A percentile compares a stretch with the other conserved stretches of the same genome.
These are phyloP conservation scores for Termitomyces sp. DNA, from an alignment of 768 basidiomycete species.

Conservation along the genomic window DNA sequence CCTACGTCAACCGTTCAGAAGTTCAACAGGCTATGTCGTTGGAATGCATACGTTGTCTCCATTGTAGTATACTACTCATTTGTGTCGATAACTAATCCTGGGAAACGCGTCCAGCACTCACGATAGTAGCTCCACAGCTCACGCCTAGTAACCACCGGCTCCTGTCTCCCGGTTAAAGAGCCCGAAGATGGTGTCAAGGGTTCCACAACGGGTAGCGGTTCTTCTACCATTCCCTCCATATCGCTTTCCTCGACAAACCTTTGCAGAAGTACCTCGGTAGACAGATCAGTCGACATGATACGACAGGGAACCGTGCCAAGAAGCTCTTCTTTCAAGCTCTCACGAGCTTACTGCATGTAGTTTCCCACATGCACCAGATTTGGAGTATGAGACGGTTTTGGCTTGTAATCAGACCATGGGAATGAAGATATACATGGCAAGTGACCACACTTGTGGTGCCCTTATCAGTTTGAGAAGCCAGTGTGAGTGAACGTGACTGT, in stretches of 20 bases:
- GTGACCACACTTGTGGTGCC: neutral
- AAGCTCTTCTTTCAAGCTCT: neutral
- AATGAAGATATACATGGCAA: neutral
- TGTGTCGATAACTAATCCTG: neutral
- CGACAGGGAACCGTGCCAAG: neutral
- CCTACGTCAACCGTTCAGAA: conserved; percentile 29
- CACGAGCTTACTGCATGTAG: neutral
- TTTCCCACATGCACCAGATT: neutral
- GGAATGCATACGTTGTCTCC: conserved; percentile 59
- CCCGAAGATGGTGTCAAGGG: neutral
- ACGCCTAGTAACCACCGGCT: conserved; percentile 63
- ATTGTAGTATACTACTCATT: conserved; percentile 65
- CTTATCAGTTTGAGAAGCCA: neutral
- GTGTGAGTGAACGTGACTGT: too few species aligned
- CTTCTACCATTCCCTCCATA: neutral
- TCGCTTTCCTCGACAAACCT: neutral
- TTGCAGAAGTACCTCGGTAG: neutral
- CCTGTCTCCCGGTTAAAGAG: conserved; percentile 15
- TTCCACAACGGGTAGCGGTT: neutral
- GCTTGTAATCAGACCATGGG: neutral
- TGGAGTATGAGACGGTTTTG: too few species aligned
- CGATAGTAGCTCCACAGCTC: conserved; percentile 82
- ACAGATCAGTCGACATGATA: neutral
- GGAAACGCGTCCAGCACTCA: conserved; percentile 26
- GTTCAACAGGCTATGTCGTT: neutral